Evolutionary conservation across 306 rosid genomes (phyloP).

Genomic region (Begonia masoniana): DNA sequence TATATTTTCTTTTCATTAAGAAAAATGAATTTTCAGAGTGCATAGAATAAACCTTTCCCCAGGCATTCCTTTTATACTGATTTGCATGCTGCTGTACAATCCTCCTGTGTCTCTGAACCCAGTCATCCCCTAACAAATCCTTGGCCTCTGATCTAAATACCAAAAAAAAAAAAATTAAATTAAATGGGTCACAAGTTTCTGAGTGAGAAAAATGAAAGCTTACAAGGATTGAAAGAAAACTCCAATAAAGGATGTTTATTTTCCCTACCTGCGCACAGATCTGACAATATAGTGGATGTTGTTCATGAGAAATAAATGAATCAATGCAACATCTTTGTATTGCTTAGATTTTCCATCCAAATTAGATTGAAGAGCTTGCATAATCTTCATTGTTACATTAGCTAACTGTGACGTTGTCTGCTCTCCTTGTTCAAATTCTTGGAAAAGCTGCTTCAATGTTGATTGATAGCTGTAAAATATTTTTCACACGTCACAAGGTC

Average conservation of each 20-base stretch:
- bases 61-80: constrained; percentile 82
- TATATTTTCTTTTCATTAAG: too few relatives aligned
- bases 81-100: constrained; percentile 96
- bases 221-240: constrained; percentile 6
- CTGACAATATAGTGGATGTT: constrained; percentile 91
- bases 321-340: constrained; percentile 71
- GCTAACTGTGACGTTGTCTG: constrained; percentile 68
- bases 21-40: too few relatives aligned
- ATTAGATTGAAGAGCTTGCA: constrained; percentile 93
- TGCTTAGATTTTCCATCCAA: constrained; percentile 94
- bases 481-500: neutral
- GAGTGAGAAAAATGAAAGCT: too few relatives aligned
- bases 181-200: constrained; percentile 3
- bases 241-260: constrained; percentile 1
- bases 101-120: constrained; percentile 93
- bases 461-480: constrained; percentile 60
- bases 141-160: constrained; percentile 88
- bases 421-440: constrained; percentile 61
- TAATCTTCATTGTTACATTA: constrained; percentile 77
- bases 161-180: constrained; percentile 7
- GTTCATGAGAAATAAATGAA: constrained; percentile 93
- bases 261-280: constrained; percentile 78
- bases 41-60: constrained; percentile 61
- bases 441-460: constrained; percentile 92
- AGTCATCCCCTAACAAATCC: constrained; percentile 96